Percentiles rank a stretch among this genome's conserved stretches.
These are phyloP conservation scores for Brettanomyces custersianus DNA, from an alignment of 805 yeast species.

Conservation along the genomic window DNA sequence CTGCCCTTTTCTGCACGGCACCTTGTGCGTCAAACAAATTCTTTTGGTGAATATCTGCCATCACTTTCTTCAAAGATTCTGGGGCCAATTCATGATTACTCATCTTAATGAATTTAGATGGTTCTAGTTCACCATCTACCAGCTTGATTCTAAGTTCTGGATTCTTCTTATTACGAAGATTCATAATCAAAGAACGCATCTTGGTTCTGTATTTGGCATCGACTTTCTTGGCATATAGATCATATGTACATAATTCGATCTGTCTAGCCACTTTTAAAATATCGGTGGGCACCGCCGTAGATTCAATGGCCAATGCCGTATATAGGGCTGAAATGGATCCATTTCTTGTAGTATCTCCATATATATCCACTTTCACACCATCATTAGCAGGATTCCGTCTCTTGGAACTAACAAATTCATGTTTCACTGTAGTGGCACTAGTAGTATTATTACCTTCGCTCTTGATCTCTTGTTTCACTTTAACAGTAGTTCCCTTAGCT, in stretches of 20 bases:
- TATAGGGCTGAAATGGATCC: constrained; percentile 77
- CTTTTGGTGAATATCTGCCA: constrained; percentile 77
- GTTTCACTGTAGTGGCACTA: background rate
- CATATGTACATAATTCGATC: constrained; percentile 66
- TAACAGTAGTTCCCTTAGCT: constrained; percentile 2
- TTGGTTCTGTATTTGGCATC: constrained; percentile 66
- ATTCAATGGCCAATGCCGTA: constrained; percentile 80
- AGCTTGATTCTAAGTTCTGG: constrained; percentile 72
- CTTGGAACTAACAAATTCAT: constrained; percentile 24
- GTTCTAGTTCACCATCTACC: constrained; percentile 54
- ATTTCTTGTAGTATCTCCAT: constrained; percentile 75
- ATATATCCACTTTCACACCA: constrained; percentile 60
- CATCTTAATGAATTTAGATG: constrained; percentile 67
- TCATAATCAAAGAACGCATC: constrained; percentile 79
- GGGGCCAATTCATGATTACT: constrained; percentile 95
- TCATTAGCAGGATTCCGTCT: constrained; percentile 79
- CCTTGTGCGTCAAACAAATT: constrained; percentile 96
- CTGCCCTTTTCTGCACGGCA: constrained; percentile 91
- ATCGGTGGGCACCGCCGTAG: constrained; percentile 39
- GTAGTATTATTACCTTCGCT: constrained; percentile 1
- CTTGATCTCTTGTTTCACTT: constrained; percentile 7
- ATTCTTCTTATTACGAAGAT: constrained; percentile 80
- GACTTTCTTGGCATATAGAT: constrained; percentile 47
- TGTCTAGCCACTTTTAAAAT: constrained; percentile 57
- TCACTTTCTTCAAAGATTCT: constrained; percentile 74